Conservation (phyloP, 164 flowering plant species). For the Vitis cinerea region DNA sequence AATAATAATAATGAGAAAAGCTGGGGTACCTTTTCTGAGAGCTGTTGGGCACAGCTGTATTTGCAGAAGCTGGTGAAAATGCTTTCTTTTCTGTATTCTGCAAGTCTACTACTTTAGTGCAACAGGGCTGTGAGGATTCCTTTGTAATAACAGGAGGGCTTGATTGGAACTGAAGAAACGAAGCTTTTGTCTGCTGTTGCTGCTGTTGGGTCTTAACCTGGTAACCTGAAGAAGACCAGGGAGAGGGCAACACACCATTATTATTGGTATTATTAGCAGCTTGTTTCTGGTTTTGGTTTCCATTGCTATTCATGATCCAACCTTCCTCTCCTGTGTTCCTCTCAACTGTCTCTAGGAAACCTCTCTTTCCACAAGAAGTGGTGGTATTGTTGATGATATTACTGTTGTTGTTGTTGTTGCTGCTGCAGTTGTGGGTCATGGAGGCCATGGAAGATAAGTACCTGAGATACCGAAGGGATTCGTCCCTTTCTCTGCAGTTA, state of each 20-base stretch:
- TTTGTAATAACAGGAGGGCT: constrained; percentile 33
- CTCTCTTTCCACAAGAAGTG: constrained; percentile 15
- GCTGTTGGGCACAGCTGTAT: constrained; percentile 56
- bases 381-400: too few relatives aligned
- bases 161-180: constrained; percentile 8
- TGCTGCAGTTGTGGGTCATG: constrained; percentile 1
- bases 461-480: constrained; percentile 40
- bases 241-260: constrained; percentile 9
- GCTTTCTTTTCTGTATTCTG: constrained; percentile 52
- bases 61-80: constrained; percentile 48
- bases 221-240: constrained; percentile 29
- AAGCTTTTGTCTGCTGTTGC: background rate
- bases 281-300: constrained; percentile 23
- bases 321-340: background rate
- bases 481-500: constrained; percentile 22
- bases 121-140: constrained; percentile 56
- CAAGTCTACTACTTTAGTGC: constrained; percentile 42
- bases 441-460: constrained; percentile 24
- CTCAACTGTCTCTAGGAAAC: constrained; percentile 16
- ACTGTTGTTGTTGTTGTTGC: background rate
- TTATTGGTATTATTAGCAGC: constrained; percentile 10
- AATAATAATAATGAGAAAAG: constrained; percentile 2
- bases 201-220: constrained; percentile 14
- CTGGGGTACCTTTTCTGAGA: constrained; percentile 77
- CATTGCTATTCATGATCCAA: constrained; percentile 8